These are phyloP conservation scores for Botrytis squamosa DNA, from an alignment of 2,329 filamentous ascomycete species.

Conservation along the genomic window DNA sequence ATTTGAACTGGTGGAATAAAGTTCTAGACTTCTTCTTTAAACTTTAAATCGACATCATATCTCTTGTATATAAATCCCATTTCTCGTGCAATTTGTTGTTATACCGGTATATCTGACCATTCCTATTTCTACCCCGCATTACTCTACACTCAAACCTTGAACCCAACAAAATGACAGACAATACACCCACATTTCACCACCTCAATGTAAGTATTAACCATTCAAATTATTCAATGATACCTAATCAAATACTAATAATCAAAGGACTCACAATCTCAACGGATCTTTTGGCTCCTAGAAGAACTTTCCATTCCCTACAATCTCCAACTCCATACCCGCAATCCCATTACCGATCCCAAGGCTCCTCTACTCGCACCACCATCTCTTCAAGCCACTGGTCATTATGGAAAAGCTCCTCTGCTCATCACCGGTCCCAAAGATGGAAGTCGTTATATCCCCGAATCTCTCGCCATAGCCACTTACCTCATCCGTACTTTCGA, in stretches of 20 bases:
- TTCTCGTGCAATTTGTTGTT: background rate
- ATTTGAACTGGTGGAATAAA: background rate
- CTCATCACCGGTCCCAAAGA: conserved; percentile 45
- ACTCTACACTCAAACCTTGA: background rate
- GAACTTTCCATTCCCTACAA: conserved; percentile 72
- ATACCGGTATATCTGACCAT: background rate
- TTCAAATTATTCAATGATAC: background rate
- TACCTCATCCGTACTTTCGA: conserved; percentile 41
- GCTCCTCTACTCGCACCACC: conserved; percentile 58
- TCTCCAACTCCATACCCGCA: conserved; percentile 69
- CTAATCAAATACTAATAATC: background rate
- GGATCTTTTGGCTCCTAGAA: conserved; percentile 67
- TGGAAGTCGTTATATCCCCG: conserved; percentile 32
- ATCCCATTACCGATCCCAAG: conserved; percentile 47
- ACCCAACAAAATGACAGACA: conserved; percentile 22
- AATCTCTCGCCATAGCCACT: conserved; percentile 37
- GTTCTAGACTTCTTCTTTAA: background rate
- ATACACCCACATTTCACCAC: conserved; percentile 34
- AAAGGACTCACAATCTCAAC: conserved; percentile 64
- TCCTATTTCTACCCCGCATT: background rate
- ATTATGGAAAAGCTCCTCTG: conserved; percentile 80
- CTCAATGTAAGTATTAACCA: conserved; percentile 28
- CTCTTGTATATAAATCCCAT: no score
- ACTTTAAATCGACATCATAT: background rate
- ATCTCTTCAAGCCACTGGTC: conserved; percentile 69